Evolutionary conservation across 805 yeast genomes (phyloP), one percentile per base, ranked within the genome.

Genomic region (Lachancea sp.): DNA sequence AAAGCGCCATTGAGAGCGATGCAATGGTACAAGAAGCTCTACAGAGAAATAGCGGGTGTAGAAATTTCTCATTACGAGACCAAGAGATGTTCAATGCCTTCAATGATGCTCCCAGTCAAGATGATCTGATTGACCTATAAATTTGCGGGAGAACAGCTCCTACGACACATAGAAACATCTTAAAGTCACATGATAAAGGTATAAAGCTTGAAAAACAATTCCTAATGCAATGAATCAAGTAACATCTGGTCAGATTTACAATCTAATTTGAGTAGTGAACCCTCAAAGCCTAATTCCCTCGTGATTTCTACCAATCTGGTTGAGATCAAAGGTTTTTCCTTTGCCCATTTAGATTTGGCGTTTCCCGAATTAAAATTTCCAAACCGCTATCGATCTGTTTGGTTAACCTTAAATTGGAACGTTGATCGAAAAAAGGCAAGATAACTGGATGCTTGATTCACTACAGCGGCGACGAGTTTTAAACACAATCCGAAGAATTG

Each of bases 31-130:
- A 28, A 18, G 42, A 42, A 29, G 23, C 45, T 6, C 32, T 58
- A 9, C 54, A 49, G 22, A 17, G 41, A 7, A 59, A 58, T 26
- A 28, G 30, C 16, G 61, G 61, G 19, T 38, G 24, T 17, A 17
- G 12, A 11, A 21, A 22, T 5, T 40, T 40, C 22, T 35, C 39
- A 11, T 4, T 6, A n/a, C 18, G 24, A 19, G 43, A 40, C 11
- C 34, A 29, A 23, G 16, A 17, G 13, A 11, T n/a, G 11, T n/a
- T 35, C 2, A 20, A 35, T 15, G 20, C 34, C 2, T 19, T 17
- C 5, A 11, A 17, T 18, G 8, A 8, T 5, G 13, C 26, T 28
- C 3, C 26, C 11, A 22, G 25, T 3, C 13, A 33, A 25, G 38
- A 33, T 9, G 23, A 39, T 8, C 16, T 39, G 18, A 33, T 39